A percentile compares a stretch with the other conserved stretches of the same genome.
Evolutionary conservation across 2,329 filamentous ascomycete genomes (phyloP).

Genomic region (Talaromyces sp.): DNA sequence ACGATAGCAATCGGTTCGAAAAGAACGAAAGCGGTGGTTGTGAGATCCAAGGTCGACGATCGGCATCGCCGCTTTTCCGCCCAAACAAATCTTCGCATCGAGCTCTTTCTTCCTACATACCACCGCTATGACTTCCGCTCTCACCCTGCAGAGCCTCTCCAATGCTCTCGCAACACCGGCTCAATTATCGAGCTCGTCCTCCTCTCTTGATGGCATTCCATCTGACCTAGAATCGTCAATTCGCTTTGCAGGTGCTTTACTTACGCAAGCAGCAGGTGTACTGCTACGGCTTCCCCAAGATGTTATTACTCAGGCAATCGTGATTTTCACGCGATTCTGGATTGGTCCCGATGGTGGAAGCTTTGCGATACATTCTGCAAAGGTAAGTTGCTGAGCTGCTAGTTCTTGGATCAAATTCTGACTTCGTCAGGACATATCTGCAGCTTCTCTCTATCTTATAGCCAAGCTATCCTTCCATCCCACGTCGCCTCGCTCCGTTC

Average conservation of each 20-base stretch:
- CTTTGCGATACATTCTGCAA: conserved; percentile 41
- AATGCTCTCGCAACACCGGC: conserved; percentile 46
- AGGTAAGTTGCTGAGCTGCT: conserved; percentile 31
- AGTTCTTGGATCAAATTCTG: conserved; percentile 1
- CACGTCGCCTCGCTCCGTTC: conserved; percentile 71
- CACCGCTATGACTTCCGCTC: conserved; percentile 26
- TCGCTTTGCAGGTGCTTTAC: conserved; percentile 43
- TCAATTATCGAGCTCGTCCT: conserved; percentile 45
- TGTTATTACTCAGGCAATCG: conserved; percentile 78
- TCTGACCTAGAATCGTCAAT: conserved; percentile 43
- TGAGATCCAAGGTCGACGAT: background rate
- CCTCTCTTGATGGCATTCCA: conserved; percentile 43
- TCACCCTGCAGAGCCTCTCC: conserved; percentile 37
- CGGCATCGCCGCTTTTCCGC: background rate
- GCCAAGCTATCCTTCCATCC: conserved; percentile 78
- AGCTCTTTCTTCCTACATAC: background rate
- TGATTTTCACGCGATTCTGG: conserved; percentile 80
- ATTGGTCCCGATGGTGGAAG: conserved; percentile 50
- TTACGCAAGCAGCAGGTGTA: conserved; percentile 54
- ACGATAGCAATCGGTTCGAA: background rate
- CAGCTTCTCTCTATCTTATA: conserved; percentile 74
- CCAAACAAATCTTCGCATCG: background rate
- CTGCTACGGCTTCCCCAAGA: conserved; percentile 82
- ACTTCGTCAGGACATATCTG: conserved; percentile 66
- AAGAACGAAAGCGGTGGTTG: background rate